Evolutionary conservation across 352 stramenopile genomes (phyloP).

Genomic region (Globisporangium middletonii): DNA sequence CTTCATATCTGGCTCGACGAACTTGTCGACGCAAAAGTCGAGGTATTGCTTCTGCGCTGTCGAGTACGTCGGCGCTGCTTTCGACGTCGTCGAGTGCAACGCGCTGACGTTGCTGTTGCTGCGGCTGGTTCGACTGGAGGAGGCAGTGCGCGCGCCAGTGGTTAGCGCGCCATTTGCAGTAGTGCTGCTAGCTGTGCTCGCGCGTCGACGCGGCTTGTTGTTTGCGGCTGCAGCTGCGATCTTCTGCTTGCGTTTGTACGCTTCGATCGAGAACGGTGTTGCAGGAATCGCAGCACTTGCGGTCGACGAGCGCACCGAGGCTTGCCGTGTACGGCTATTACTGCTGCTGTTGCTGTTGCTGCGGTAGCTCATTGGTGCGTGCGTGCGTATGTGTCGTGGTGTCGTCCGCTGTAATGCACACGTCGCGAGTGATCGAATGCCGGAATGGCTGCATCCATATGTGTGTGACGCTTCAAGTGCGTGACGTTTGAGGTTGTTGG

Average conservation of each 20-base stretch:
- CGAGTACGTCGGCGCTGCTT: constrained; percentile 16
- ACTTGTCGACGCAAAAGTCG: constrained; percentile 47
- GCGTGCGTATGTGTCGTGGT: background rate
- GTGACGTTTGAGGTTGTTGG: too few relatives aligned
- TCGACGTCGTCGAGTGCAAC: background rate
- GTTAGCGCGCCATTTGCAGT: constrained; percentile 1
- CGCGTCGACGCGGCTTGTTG: constrained; percentile 10
- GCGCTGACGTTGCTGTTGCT: background rate
- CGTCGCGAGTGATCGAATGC: too few relatives aligned
- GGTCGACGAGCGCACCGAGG: background rate
- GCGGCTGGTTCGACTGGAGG: background rate
- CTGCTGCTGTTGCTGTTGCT: background rate
- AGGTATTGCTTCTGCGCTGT: constrained; percentile 47
- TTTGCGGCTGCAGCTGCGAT: constrained; percentile 22
- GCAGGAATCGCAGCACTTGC: background rate
- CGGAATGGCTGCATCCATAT: too few relatives aligned
- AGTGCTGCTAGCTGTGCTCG: background rate
- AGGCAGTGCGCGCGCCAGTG: background rate
- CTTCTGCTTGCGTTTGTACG: constrained; percentile 53
- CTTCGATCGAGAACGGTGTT: constrained; percentile 44
- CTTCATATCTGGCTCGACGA: constrained; percentile 38
- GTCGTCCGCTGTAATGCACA: too few relatives aligned
- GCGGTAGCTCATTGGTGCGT: background rate
- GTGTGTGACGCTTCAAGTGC: too few relatives aligned
- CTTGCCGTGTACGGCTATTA: background rate